Evolutionary conservation across 164 flowering plant species (phyloP).

Genomic region (Saururus chinensis): DNA sequence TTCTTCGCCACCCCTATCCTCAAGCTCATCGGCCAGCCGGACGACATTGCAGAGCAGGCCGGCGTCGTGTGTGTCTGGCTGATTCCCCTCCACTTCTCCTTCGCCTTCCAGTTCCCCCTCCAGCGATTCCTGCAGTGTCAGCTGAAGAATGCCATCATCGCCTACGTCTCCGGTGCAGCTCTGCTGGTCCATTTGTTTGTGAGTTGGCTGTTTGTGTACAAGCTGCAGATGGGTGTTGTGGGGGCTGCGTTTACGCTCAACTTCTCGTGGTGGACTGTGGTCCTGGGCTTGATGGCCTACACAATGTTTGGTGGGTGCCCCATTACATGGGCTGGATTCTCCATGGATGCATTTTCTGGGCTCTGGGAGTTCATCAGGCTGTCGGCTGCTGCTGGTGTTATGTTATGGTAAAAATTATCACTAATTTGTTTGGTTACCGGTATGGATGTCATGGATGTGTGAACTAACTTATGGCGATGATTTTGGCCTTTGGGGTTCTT

Average conservation of each 20-base stretch:
- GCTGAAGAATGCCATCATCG: constrained; percentile 31
- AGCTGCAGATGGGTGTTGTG: constrained; percentile 26
- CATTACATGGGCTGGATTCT: constrained; percentile 42
- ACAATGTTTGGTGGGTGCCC: constrained; percentile 38
- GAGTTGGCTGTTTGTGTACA: constrained; percentile 30
- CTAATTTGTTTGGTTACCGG: too few relatives aligned
- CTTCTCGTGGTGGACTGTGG: constrained; percentile 42
- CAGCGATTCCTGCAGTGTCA: constrained; percentile 52
- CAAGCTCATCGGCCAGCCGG: constrained; percentile 42
- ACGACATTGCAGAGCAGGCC: constrained; percentile 50
- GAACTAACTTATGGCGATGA: neutral
- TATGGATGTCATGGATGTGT: neutral
- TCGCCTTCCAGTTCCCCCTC: constrained; percentile 35
- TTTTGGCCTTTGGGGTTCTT: too few relatives aligned
- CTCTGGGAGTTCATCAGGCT: constrained; percentile 40
- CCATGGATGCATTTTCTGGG: constrained; percentile 31
- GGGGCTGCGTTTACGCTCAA: constrained; percentile 28
- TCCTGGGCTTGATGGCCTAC: constrained; percentile 24
- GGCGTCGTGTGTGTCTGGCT: constrained; percentile 36
- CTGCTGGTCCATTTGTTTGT: constrained; percentile 26
- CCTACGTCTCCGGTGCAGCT: constrained; percentile 24
- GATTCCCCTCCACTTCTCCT: constrained; percentile 43
- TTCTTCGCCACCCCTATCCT: constrained; percentile 55
- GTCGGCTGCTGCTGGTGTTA: constrained; percentile 40
- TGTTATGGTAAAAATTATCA: constrained; percentile 32